Conservation (phyloP, 306 rosid species). For the Begonia fuchsioides region DNA sequence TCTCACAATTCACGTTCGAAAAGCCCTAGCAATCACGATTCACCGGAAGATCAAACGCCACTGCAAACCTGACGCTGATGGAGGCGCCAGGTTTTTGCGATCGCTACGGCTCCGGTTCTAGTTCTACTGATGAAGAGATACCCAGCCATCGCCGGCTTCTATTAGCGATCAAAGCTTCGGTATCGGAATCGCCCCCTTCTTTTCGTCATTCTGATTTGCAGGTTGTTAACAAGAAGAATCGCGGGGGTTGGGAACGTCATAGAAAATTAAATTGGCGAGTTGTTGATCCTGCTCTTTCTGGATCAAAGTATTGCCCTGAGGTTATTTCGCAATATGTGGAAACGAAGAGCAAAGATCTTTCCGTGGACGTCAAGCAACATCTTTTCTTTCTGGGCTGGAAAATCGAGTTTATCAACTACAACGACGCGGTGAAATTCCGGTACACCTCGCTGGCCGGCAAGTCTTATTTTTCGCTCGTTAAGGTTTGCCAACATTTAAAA, state of each 20-base stretch:
- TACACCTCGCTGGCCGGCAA: background rate
- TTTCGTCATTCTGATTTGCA: background rate
- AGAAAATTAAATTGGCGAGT: background rate
- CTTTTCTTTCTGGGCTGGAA: slow-evolving; percentile 2
- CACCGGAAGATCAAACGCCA: no score
- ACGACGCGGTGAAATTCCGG: background rate
- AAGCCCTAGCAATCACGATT: no score
- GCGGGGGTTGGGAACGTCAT: background rate
- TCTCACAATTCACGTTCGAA: no score
- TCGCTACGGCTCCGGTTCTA: no score
- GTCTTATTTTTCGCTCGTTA: background rate
- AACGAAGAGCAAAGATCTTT: background rate
- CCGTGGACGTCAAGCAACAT: background rate
- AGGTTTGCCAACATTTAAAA: background rate
- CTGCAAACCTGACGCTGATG: no score
- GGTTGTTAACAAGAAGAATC: background rate
- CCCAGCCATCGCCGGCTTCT: background rate
- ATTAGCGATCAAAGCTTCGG: background rate
- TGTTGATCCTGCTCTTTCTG: slow-evolving; percentile 3
- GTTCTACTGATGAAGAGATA: background rate
- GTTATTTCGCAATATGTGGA: background rate
- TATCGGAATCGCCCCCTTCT: background rate
- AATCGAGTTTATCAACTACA: background rate
- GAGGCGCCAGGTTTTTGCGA: no score
- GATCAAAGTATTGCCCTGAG: background rate